Conservation (phyloP, 148 eudicot genomes). For the Chenopodium suecicum region DNA sequence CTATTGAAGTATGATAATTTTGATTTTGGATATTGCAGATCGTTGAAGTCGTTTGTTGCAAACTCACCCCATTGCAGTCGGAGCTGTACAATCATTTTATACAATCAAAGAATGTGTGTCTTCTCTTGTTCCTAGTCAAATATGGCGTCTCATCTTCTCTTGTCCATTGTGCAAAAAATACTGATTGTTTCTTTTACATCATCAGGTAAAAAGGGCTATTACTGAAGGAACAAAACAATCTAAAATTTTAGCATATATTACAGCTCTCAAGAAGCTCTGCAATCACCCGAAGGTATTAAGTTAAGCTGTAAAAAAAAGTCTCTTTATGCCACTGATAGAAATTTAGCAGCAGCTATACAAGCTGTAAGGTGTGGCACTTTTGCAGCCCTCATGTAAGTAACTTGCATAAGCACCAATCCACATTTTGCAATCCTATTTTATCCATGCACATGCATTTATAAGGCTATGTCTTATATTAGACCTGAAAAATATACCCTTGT, state of each 20-base stretch:
- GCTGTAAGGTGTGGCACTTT: neutral
- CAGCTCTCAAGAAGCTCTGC: conserved; percentile 98
- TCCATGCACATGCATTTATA: neutral
- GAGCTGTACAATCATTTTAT: conserved; percentile 80
- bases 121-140: conserved; percentile 15
- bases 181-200: neutral
- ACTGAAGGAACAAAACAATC: conserved; percentile 73
- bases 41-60: conserved; percentile 98
- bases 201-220: conserved; percentile 79
- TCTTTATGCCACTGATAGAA: neutral
- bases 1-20: neutral
- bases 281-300: conserved; percentile 92
- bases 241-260: conserved; percentile 88
- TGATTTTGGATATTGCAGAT: conserved; percentile 53
- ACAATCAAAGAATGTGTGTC: conserved; percentile 86
- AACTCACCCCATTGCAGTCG: conserved; percentile 79
- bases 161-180: neutral
- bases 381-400: neutral
- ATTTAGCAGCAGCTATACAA: neutral
- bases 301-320: neutral
- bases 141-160: neutral
- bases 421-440: neutral
- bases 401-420: neutral
- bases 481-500: neutral
- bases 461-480: neutral